Evolutionary conservation across 148 eudicot species (phyloP), one percentile per base, ranked within the genome.

Genomic region (Camellia lanceoleosa): DNA sequence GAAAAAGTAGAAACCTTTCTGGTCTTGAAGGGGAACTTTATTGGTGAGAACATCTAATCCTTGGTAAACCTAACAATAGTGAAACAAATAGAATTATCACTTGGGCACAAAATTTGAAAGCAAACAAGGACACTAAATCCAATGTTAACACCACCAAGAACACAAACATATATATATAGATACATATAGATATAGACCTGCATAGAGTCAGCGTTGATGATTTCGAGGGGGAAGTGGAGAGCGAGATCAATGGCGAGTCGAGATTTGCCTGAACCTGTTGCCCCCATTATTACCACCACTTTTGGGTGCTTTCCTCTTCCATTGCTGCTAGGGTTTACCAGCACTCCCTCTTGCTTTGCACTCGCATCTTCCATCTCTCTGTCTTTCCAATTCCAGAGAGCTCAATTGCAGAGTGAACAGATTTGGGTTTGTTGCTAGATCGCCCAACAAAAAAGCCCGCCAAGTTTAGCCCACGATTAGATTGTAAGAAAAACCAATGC

Each of bases 161-260:
- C 5, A 56, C 56, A 20, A 1, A 14, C 76, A n/a, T n/a, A 8
- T 5, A 2, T 3, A 38, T 20, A 10, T 20, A n/a, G 3, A 19
- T 0, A 11, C 11, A 7, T 46, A 38, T 42, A 16, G 1, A 7
- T 19, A 49, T 11, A 7, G 41, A 85, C 91, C 91, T 93, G 98
- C 98, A 95, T 95, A 7, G 98, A 95, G 78, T 95, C 98, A 65
- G 97, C 94, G 76, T 89, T 95, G 83, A 95, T 89, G 65, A 95
- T 88, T 82, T 95, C 97, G 47, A 93, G 67, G 3, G 97, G 94
- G 63, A 95, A 95, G 70, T 89, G 89, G 23, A 90, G 51, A 52
- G 97, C 94, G 43, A 95, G 90, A 86, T 95, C 93, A 68, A 95
- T 86, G 44, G 95, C 94, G 38, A 95, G 83, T 20, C 84, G 82